Evolutionary conservation across 2,329 filamentous ascomycete genomes (phyloP).

Genomic region (Trichoderma aggressivum): DNA sequence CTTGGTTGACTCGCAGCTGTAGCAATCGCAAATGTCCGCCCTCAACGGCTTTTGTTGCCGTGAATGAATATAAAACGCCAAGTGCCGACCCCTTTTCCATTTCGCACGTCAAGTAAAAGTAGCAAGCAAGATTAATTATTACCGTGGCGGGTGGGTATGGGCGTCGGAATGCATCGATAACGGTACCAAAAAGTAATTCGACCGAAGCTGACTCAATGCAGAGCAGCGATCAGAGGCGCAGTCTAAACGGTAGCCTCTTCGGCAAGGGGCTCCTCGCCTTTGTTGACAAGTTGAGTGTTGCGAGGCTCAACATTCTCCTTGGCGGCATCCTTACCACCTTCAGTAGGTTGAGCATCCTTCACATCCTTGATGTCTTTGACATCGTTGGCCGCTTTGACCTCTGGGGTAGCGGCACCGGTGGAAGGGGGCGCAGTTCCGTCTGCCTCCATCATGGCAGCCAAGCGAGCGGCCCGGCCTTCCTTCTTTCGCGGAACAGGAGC

Average conservation of each 20-base stretch:
- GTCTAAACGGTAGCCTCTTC: background rate
- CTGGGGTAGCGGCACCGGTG: background rate
- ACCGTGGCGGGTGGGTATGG: background rate
- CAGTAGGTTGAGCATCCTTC: background rate
- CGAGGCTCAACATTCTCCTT: conserved; percentile 15
- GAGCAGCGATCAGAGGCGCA: background rate
- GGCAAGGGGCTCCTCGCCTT: background rate
- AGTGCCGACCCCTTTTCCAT: background rate
- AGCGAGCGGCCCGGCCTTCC: conserved; percentile 51
- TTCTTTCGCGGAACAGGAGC: conserved; percentile 54
- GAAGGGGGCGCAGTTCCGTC: conserved; percentile 29
- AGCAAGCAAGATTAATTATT: background rate
- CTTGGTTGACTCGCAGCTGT: background rate
- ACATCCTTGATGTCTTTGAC: background rate
- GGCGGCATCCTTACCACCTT: background rate
- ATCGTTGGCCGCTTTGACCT: background rate
- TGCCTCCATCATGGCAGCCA: conserved; percentile 50
- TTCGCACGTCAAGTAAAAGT: background rate
- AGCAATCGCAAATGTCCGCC: background rate
- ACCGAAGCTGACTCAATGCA: background rate
- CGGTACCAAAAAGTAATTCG: background rate
- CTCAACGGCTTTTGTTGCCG: background rate
- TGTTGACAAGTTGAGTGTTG: background rate
- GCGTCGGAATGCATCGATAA: background rate
- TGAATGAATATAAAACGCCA: background rate